Base-by-base conservation (phyloP, 768 basidiomycete genomes). In the Termitomyces sp. region DNA sequence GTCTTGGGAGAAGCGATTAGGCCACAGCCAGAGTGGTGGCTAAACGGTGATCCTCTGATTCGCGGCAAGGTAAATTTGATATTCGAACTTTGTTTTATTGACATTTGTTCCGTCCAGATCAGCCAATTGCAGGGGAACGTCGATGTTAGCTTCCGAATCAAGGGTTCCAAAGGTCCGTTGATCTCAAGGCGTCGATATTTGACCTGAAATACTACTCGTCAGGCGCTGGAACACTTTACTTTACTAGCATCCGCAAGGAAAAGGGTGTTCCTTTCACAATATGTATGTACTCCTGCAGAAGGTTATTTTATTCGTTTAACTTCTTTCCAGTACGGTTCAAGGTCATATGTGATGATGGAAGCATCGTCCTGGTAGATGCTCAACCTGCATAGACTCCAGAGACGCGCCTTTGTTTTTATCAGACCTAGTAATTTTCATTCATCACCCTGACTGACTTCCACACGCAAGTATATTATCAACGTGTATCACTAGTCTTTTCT, bases 201-300 rank as follows among this genome's bases (percentile, higher is more conserved):
- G 20, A 30, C 54, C 1, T 43, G 40, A 40, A 40, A 30, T 42
- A 60, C 20, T 20, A 30, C 24, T 45, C 30, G 26, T 6, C 57
- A 90, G 89, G 81, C 22, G 77, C 83, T 20, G 90, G 90, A 6
- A 92, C 88, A 18, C 69, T 92, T 2, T 92, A 92, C 66, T 92
- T 92, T 68, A 92, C 90, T 2, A 91, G 88, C 68, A 86, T 92
- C 56, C 80, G 90, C 44, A 86, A 83, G 72, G 82, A 79, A 16
- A 92, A 90, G 65, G 89, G 88, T 9, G 72, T 80, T 42, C 80
- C 80, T 1, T 92, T 88, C 68, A 83, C 80, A 35, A 84, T 86
- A 4, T 66, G 88, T 92, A 69, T 60, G 86, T 24, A 13, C n/a
- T 43, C 38, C 38, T n/a, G 51, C 51, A 56, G 18, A 44, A 5